Evolutionary conservation across 176 grass and related monocot genomes (phyloP).

Genomic region (Saccharum spontaneum): DNA sequence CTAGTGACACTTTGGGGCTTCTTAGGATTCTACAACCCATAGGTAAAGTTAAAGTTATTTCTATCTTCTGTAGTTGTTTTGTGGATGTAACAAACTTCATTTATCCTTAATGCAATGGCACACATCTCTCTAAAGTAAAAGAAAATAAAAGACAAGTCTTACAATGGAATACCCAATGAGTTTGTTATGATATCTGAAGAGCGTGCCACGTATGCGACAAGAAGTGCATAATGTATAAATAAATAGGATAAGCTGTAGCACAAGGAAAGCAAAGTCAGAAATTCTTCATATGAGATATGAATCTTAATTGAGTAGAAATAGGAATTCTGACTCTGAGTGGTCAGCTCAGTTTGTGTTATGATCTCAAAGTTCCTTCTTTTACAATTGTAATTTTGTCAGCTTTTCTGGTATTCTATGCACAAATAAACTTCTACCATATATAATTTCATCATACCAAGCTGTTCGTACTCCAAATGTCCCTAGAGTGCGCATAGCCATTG

Average conservation of each 20-base stretch:
- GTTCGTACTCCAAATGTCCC: conserved; percentile 78
- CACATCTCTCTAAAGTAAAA: not conserved
- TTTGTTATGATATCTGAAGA: conserved; percentile 97
- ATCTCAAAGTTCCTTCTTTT: conserved; percentile 14
- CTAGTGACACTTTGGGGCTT: not conserved
- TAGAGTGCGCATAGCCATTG: conserved; percentile 87
- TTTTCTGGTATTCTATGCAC: not conserved
- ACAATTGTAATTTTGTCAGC: not conserved
- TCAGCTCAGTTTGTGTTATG: not conserved
- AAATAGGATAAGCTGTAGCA: conserved; percentile 77
- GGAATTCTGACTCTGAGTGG: not conserved
- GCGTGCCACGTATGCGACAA: conserved; percentile 89
- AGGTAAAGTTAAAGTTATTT: conserved; percentile 3
- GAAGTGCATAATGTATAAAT: conserved; percentile 98
- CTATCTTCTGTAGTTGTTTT: not conserved
- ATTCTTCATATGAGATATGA: conserved; percentile 5
- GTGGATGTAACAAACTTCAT: not conserved
- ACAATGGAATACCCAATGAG: conserved; percentile 74
- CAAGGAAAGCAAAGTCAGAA: conserved; percentile 33
- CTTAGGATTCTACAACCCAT: not conserved
- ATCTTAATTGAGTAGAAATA: not conserved
- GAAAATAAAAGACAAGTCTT: conserved; percentile 37
- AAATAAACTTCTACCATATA: conserved; percentile 15
- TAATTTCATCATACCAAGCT: conserved; percentile 68
- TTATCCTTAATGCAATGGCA: not conserved